Conservation (phyloP, 176 grass and related monocot genomes). For the Aechmea fasciata region DNA sequence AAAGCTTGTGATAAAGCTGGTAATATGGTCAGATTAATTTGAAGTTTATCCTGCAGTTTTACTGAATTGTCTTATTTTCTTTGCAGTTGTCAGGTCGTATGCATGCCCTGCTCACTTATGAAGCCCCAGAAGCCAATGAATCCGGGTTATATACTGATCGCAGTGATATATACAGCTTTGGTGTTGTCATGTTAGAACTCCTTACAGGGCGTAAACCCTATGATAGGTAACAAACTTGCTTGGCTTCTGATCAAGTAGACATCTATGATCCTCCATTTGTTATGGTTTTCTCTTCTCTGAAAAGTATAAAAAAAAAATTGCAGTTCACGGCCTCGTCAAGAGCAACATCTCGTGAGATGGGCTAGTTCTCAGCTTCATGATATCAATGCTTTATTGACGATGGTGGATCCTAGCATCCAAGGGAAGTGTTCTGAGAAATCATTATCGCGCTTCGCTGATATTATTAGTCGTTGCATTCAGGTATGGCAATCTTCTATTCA, state of each 20-base stretch:
- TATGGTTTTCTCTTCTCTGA: neutral
- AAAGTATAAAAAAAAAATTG: constrained; percentile 7
- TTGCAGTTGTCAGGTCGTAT: constrained; percentile 67
- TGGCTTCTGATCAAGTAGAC: neutral
- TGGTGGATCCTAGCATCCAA: constrained; percentile 78
- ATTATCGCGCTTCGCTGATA: constrained; percentile 67
- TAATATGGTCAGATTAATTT: too few species aligned
- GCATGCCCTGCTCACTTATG: constrained; percentile 56
- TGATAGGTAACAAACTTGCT: constrained; percentile 41
- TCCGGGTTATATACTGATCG: constrained; percentile 61
- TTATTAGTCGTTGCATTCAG: constrained; percentile 89
- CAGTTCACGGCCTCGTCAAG: constrained; percentile 69
- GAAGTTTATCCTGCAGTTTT: constrained; percentile 6
- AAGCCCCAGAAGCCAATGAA: constrained; percentile 86
- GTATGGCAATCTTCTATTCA: constrained; percentile 15
- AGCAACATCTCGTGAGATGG: constrained; percentile 95
- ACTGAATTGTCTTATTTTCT: constrained; percentile 19
- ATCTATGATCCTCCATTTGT: neutral
- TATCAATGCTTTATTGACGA: constrained; percentile 63
- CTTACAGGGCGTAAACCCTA: constrained; percentile 88
- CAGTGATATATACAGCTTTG: constrained; percentile 95
- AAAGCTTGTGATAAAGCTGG: too few species aligned
- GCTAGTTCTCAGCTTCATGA: constrained; percentile 76
- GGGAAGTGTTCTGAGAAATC: constrained; percentile 77
- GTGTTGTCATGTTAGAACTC: constrained; percentile 95